Percentiles rank a stretch among this genome's conserved stretches.
These are phyloP conservation scores for Albugo laibachii DNA, from an alignment of 352 stramenopile genomes.

Conservation along the genomic window DNA sequence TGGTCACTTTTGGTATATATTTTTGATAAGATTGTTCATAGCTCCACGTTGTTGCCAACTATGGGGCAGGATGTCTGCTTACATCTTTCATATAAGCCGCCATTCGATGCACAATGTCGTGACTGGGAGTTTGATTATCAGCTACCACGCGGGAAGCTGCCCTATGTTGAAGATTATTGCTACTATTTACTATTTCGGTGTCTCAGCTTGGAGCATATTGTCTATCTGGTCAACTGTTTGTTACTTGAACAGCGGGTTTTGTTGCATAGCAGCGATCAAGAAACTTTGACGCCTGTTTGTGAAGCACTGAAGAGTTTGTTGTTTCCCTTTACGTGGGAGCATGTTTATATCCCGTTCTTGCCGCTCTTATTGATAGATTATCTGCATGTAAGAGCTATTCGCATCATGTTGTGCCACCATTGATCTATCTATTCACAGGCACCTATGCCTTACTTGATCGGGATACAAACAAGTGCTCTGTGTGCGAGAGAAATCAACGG, in stretches of 20 bases:
- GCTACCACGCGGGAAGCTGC: constrained; percentile 31
- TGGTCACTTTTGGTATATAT: not conserved
- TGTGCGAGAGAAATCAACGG: constrained; percentile 32
- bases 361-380: constrained; percentile 70
- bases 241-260: constrained; percentile 68
- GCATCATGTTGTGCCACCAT: not conserved
- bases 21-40: not conserved
- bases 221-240: constrained; percentile 65
- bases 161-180: constrained; percentile 52
- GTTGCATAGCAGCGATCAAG: constrained; percentile 55
- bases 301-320: constrained; percentile 61
- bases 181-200: constrained; percentile 69
- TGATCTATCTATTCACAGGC: constrained; percentile 14
- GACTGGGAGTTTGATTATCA: constrained; percentile 18
- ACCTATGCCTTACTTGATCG: constrained; percentile 71
- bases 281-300: constrained; percentile 48
- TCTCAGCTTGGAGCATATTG: constrained; percentile 54
- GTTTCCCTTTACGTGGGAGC: constrained; percentile 69
- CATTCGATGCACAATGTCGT: not conserved
- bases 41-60: not conserved
- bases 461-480: constrained; percentile 63
- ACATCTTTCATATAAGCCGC: not conserved
- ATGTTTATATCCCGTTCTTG: constrained; percentile 76
- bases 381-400: constrained; percentile 22
- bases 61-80: not conserved